A percentile compares a stretch with the other conserved stretches of the same genome.
phyloP scores from a whole-genome alignment of 805 yeast species.

The Candida saitoana region DNA sequence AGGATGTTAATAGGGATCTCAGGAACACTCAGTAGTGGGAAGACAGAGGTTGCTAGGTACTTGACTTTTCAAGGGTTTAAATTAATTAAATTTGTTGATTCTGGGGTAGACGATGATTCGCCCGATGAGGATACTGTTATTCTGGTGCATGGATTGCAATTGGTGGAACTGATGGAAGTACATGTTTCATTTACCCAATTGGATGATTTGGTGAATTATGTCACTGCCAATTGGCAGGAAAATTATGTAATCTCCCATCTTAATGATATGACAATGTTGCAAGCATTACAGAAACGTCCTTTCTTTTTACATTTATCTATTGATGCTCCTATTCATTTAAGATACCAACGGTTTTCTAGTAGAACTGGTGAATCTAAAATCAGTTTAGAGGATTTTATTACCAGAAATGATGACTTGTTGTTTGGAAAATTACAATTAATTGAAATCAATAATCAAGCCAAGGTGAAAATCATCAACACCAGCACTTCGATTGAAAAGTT shows the following conservation, averaged over 20 bases:
- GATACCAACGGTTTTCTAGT: conserved; percentile 36
- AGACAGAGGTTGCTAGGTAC: conserved; percentile 58
- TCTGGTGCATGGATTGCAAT: not conserved
- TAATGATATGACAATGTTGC: conserved; percentile 38
- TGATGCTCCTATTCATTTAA: conserved; percentile 61
- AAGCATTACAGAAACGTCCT: conserved; percentile 60
- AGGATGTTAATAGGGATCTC: conserved; percentile 71
- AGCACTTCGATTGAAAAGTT: conserved; percentile 31
- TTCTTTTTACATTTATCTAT: conserved; percentile 76
- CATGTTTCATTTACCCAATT: conserved; percentile 31
- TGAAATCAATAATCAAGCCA: conserved; percentile 56
- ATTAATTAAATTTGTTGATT: conserved; percentile 13
- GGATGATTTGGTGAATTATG: conserved; percentile 51
- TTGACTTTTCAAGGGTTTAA: conserved; percentile 53
- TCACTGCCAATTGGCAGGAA: conserved; percentile 62
- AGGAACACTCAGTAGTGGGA: conserved; percentile 67
- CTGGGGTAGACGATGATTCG: conserved; percentile 2
- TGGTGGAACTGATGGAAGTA: conserved; percentile 9
- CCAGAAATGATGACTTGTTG: conserved; percentile 26
- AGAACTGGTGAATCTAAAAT: conserved; percentile 11
- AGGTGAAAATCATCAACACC: conserved; percentile 38
- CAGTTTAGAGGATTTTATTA: conserved; percentile 35
- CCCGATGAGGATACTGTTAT: not conserved
- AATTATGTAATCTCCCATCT: conserved; percentile 59
- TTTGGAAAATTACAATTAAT: conserved; percentile 45